Percentiles rank a stretch among this genome's conserved stretches.
These are phyloP conservation scores for Aspergillus sp. DNA, from an alignment of 2,329 filamentous ascomycete genomes.

Conservation along the genomic window DNA sequence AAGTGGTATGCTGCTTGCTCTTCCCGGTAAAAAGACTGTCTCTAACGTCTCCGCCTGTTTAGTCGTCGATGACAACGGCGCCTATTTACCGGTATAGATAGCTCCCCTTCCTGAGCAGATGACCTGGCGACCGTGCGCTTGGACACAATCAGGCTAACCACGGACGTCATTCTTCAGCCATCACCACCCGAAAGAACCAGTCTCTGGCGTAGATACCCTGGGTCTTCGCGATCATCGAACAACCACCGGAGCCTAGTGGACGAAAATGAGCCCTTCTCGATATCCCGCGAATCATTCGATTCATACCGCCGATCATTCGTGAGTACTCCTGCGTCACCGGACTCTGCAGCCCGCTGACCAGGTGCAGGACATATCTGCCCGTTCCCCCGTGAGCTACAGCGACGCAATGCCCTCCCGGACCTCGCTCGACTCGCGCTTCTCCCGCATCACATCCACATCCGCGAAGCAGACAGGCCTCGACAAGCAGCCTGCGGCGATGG, in stretches of 20 bases:
- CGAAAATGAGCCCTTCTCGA: constrained; percentile 90
- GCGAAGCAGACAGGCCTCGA: constrained; percentile 57
- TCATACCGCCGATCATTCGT: constrained; percentile 96
- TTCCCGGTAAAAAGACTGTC: background rate
- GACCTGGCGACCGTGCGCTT: background rate
- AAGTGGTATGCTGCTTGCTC: constrained; percentile 60
- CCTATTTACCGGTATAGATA: constrained; percentile 82
- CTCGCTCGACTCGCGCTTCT: constrained; percentile 74
- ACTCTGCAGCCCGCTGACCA: constrained; percentile 10
- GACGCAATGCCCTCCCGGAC: constrained; percentile 66
- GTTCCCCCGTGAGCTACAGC: constrained; percentile 67
- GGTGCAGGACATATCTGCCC: constrained; percentile 80
- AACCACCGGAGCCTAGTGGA: constrained; percentile 65
- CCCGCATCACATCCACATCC: constrained; percentile 62
- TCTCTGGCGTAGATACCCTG: constrained; percentile 65
- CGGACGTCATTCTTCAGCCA: constrained; percentile 53
- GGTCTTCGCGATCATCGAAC: constrained; percentile 47
- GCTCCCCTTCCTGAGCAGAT: background rate
- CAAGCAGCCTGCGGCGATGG: constrained; percentile 57
- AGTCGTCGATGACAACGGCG: constrained; percentile 96
- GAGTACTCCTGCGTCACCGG: constrained; percentile 38
- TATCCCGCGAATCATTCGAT: constrained; percentile 95
- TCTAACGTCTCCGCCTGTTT: constrained; percentile 27
- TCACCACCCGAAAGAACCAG: constrained; percentile 82
- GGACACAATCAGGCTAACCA: constrained; percentile 1